phyloP scores from a whole-genome alignment of 345 rosid species.

The Eutrema heterophyllum region DNA sequence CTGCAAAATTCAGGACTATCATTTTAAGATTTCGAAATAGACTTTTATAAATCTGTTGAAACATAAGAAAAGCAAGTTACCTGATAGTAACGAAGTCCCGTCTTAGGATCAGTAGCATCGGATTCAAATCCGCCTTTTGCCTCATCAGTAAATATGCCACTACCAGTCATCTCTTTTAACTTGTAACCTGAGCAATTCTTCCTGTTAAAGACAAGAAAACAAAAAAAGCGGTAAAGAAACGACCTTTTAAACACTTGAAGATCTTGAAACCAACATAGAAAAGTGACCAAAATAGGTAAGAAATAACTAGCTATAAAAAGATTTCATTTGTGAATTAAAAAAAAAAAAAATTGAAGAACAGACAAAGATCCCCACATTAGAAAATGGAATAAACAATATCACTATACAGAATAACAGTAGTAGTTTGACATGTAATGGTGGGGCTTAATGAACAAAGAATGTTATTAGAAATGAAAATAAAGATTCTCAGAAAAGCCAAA shows the following conservation, averaged over 20 bases:
- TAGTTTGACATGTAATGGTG: constrained; percentile 24
- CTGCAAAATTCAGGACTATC: constrained; percentile 29
- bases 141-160: constrained; percentile 56
- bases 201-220: constrained; percentile 25
- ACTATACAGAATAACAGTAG: constrained; percentile 11
- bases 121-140: constrained; percentile 45
- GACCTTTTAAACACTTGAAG: neutral
- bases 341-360: neutral
- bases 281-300: neutral
- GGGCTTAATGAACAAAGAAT: constrained; percentile 21
- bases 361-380: neutral
- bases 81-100: constrained; percentile 67
- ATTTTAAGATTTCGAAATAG: neutral
- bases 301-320: neutral
- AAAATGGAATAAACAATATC: neutral
- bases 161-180: constrained; percentile 85
- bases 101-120: constrained; percentile 42
- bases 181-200: constrained; percentile 82
- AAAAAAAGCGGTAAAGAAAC: neutral
- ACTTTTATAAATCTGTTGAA: neutral
- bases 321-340: neutral
- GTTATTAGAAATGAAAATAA: neutral
- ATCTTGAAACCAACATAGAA: neutral
- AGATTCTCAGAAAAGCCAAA: neutral
- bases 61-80: constrained; percentile 27